phyloP scores from a whole-genome alignment of 352 stramenopile genomes.

The Phytophthora podocarpi region DNA sequence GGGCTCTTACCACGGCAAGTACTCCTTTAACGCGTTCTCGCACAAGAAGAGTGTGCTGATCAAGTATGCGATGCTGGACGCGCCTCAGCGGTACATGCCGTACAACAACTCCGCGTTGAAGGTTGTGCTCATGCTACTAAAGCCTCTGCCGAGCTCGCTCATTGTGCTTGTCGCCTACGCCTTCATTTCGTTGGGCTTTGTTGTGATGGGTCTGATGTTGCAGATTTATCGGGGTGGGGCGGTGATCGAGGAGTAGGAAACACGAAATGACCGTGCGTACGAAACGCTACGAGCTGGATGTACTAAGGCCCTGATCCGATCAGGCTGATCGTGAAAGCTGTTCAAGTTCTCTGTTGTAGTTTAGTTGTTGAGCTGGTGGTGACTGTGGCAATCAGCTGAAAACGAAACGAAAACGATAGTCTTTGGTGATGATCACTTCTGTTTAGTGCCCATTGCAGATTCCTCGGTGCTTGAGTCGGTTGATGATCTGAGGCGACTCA shows the following conservation, averaged over 20 bases:
- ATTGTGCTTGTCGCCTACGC: constrained; percentile 40
- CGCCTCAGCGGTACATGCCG: constrained; percentile 66
- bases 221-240: constrained; percentile 23
- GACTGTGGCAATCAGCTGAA: too few species aligned
- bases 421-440: too few species aligned
- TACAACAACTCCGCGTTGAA: constrained; percentile 43
- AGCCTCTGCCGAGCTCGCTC: constrained; percentile 41
- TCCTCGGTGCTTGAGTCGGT: not conserved
- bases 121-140: constrained; percentile 33
- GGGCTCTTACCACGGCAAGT: constrained; percentile 83
- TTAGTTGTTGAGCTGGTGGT: too few species aligned
- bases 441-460: too few species aligned
- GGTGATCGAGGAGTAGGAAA: constrained; percentile 17
- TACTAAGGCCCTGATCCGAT: too few species aligned
- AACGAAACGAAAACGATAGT: too few species aligned
- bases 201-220: constrained; percentile 31
- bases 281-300: too few species aligned
- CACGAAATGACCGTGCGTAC: too few species aligned
- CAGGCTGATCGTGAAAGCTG: too few species aligned
- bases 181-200: constrained; percentile 33
- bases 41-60: constrained; percentile 69
- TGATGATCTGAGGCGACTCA: constrained; percentile 2
- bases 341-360: too few species aligned
- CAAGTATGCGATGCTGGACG: constrained; percentile 59
- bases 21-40: constrained; percentile 80